These are phyloP conservation scores for Scleroderma citrinum DNA, from an alignment of 768 basidiomycete genomes.

Conservation along the genomic window DNA sequence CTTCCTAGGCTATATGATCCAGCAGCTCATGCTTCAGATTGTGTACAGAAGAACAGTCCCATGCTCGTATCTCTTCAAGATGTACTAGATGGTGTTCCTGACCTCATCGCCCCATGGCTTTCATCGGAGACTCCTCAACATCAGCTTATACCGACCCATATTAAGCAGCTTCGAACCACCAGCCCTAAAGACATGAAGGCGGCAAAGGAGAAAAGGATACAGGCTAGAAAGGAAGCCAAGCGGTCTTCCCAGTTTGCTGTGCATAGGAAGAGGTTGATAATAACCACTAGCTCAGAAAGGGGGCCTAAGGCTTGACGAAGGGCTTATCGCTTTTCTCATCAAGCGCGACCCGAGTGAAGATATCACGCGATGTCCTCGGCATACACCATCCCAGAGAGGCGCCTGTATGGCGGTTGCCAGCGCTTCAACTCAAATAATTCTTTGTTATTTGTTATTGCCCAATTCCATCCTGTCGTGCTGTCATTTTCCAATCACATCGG, in stretches of 20 bases:
- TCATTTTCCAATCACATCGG: background rate
- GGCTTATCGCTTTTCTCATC: no score
- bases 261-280: slow-evolving; percentile 18
- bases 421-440: no score
- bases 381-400: no score
- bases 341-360: background rate
- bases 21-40: slow-evolving; percentile 1
- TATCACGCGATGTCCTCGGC: no score
- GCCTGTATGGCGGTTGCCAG: no score
- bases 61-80: slow-evolving; percentile 29
- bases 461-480: no score
- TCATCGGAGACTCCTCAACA: slow-evolving; percentile 14
- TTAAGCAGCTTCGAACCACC: slow-evolving; percentile 76
- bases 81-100: slow-evolving; percentile 46
- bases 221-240: slow-evolving; percentile 47
- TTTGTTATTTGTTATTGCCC: no score
- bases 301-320: background rate
- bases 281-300: slow-evolving; percentile 9
- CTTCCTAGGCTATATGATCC: background rate
- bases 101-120: slow-evolving; percentile 64
- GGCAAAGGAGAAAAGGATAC: slow-evolving; percentile 52
- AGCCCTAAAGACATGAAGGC: slow-evolving; percentile 75
- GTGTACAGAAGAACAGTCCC: slow-evolving; percentile 37
- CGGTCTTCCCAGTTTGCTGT: slow-evolving; percentile 10
- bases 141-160: slow-evolving; percentile 61